Evolutionary conservation across 192 early-diverging fungal genomes (phyloP), one percentile per base, ranked within the genome.

Genomic region (Phlyctochytrium planicorne): DNA sequence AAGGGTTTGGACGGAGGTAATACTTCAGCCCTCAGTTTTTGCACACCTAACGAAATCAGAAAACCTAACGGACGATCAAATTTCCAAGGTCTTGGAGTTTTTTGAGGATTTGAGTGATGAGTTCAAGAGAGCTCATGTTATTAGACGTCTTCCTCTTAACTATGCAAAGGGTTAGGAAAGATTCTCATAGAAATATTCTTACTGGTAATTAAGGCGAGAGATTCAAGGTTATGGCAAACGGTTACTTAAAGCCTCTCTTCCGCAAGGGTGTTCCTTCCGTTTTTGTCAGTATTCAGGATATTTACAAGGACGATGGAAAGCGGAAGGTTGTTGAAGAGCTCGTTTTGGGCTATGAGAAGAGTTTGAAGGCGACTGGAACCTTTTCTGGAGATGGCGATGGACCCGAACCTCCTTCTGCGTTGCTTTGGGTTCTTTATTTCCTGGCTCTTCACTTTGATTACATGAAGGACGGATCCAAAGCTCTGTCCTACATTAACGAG

Each of bases 241-340:
- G 71, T 27, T 89, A 91, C 62, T 75, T 93, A 25, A 85, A 87
- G 52, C 79, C 74, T 30, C 86, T 87, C 40, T 86, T 98, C 68
- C 85, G 90, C 67, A 95, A 96, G 78, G 94, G 95, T 35, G 93
- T 98, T 20, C 95, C 95, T 3, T 98, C 97, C 1, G 75, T 96
- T 37, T 97, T 98, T 69, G 85, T 87, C 52, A 89, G 84, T 69
- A 70, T 95, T 65, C 92, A 91, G 77, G 81, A 80, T 20, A 80
- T 93, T 16, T 94, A 93, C 64, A 69, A 87, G 69, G 40, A 86
- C 65, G 70, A 77, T 3, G 82, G 78, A 29, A 96, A 97, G 80
- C 83, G 80, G 2, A 63, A 62, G 1, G 80, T 87, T 14, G 80
- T 98, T 47, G 87, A 91, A 52, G 77, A 76, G 10, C 73, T 91